These are phyloP conservation scores for Penicillium sp. DNA, from an alignment of 2,329 filamentous ascomycete species.

Conservation along the genomic window DNA sequence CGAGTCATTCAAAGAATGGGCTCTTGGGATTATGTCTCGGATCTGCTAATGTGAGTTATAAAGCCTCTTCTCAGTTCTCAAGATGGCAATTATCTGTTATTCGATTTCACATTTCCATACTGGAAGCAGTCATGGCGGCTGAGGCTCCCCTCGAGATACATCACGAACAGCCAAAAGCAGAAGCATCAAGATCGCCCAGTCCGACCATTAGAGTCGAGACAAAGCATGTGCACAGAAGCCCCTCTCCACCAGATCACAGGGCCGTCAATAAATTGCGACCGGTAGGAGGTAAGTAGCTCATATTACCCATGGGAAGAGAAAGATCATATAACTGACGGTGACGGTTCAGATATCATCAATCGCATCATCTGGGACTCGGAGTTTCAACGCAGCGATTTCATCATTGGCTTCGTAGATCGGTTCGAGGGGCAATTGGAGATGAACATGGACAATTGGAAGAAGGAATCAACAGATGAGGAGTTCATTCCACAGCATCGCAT, in stretches of 20 bases:
- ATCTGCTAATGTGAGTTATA: not conserved
- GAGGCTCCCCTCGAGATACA: not conserved
- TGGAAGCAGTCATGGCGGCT: not conserved
- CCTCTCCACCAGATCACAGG: constrained; percentile 2
- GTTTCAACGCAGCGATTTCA: constrained; percentile 43
- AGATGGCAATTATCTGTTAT: not conserved
- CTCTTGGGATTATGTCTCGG: not conserved
- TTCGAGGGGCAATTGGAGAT: constrained; percentile 49
- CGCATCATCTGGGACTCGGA: constrained; percentile 49
- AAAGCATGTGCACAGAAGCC: not conserved
- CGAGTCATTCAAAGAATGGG: not conserved
- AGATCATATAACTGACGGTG: not conserved
- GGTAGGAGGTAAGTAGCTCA: constrained; percentile 11
- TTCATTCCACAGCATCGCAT: constrained; percentile 55
- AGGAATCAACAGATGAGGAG: constrained; percentile 51
- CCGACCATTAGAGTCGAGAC: not conserved
- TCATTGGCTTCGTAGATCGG: constrained; percentile 52
- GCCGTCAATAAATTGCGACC: constrained; percentile 17
- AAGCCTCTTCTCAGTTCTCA: not conserved
- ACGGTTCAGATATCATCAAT: constrained; percentile 41
- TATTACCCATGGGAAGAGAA: not conserved
- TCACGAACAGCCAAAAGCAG: not conserved
- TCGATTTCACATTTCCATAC: not conserved
- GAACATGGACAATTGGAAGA: constrained; percentile 48
- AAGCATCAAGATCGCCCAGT: not conserved